Evolutionary conservation across 2,329 filamentous ascomycete species (phyloP).

Genomic region (Coniella vitis): DNA sequence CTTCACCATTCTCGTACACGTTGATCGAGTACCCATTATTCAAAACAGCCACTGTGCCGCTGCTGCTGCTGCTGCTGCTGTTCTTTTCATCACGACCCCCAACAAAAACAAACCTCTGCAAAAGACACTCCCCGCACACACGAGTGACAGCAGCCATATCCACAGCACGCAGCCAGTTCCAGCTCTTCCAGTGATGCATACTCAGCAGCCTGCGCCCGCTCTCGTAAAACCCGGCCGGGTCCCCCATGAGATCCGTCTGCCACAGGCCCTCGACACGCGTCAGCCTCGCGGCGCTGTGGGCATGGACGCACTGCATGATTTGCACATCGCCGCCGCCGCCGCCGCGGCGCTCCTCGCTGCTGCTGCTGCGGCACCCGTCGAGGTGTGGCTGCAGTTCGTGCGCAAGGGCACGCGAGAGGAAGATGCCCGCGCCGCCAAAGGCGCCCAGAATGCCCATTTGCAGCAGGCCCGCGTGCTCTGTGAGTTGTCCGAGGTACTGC

Average conservation of each 20-base stretch:
- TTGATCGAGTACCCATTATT: conserved; percentile 54
- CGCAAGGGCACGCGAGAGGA: conserved; percentile 49
- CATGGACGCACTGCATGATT: conserved; percentile 49
- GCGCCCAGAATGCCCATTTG: conserved; percentile 48
- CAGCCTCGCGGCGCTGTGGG: conserved; percentile 44
- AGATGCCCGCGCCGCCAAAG: conserved; percentile 54
- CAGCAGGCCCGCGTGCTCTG: conserved; percentile 48
- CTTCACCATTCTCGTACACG: conserved; percentile 32
- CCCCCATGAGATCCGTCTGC: conserved; percentile 49
- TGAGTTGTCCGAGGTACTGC: conserved; percentile 49
- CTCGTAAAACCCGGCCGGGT: conserved; percentile 54
- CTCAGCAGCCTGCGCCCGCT: conserved; percentile 44
- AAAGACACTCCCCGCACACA: conserved; percentile 51
- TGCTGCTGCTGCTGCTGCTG: too few relatives aligned
- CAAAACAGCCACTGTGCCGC: conserved; percentile 33
- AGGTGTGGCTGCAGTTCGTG: conserved; percentile 39
- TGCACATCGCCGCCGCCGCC: conserved; percentile 47
- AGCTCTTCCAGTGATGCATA: conserved; percentile 58
- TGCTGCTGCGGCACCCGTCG: conserved; percentile 41
- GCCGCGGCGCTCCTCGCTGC: too few relatives aligned
- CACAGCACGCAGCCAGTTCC: conserved; percentile 45
- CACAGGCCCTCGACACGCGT: conserved; percentile 46
- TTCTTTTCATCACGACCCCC: neutral
- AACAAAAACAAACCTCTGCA: conserved; percentile 48
- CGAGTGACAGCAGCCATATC: conserved; percentile 41